Evolutionary conservation across 495 filamentous ascomycete species (phyloP), one percentile per base, ranked within the genome.

Genomic region (Annulohypoxylon bovei): DNA sequence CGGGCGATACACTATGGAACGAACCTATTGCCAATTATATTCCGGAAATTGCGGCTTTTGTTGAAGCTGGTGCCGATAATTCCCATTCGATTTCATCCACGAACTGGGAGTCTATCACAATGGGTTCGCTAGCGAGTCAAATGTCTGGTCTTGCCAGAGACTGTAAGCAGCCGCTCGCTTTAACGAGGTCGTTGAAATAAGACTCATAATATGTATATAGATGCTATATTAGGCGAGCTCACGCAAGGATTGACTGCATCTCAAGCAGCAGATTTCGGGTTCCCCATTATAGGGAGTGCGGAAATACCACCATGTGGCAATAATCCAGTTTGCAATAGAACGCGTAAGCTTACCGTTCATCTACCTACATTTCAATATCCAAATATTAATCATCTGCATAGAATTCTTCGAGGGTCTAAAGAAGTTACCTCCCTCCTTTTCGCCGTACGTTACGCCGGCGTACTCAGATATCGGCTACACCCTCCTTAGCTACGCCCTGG

Each of bases 71-170:
- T 0, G 76, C 78, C 0, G 84, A 81, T 14, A 65, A 70, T 71
- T 82, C 62, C 68, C 78, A 76, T 42, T 65, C 75, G 0, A 79
- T 82, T 14, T 77, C 78, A 25, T 71, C 72, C 4, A 70, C 84
- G 6, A 78, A 81, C 18, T 89, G 88, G 88, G 77, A 84, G 1
- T 80, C 86, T 1, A 79, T 88, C 32, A 89, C 86, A 0, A 77
- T 89, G 11, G 83, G 86, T 0, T 81, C 84, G 3, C 67, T 89
- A 40, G 86, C 85, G 0, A 83, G 79, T 44, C 87, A 89, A 64
- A 77, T 84, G 27, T 79, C 86, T 12, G 87, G 85, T 0, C 75
- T 88, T 37, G 81, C 81, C 22, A 77, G 84, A 57, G 79, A 81
- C 23, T 81, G 79, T 81, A 68, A 69, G 77, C 18, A 20, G 6